These are phyloP conservation scores for Haplosporangium gracile DNA, from an alignment of 192 early-diverging fungal genomes.

Conservation along the genomic window DNA sequence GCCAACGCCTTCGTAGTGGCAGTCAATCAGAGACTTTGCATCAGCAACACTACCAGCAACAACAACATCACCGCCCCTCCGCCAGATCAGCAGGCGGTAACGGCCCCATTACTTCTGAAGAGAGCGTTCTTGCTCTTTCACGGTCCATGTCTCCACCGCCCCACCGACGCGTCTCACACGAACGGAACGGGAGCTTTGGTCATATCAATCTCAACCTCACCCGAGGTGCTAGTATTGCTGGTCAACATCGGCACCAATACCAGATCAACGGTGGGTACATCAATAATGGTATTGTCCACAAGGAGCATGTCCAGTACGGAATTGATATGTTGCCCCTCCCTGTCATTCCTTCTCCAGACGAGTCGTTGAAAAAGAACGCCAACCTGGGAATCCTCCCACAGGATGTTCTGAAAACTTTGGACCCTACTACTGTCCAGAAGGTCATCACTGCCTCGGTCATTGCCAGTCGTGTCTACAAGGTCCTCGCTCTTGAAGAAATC, in stretches of 20 bases:
- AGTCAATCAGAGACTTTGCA: slow-evolving; percentile 22
- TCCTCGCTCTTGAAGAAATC: slow-evolving; percentile 62
- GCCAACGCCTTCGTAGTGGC: slow-evolving; percentile 25
- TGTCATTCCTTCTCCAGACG: slow-evolving; percentile 46
- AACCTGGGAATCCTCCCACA: slow-evolving; percentile 45
- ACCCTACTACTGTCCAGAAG: slow-evolving; percentile 38
- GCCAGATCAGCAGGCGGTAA: not conserved
- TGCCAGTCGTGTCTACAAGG: slow-evolving; percentile 61
- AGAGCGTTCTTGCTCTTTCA: slow-evolving; percentile 22
- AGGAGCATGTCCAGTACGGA: slow-evolving; percentile 28
- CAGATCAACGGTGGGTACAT: not conserved
- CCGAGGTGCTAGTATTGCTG: not conserved
- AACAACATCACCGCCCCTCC: not conserved
- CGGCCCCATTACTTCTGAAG: slow-evolving; percentile 16
- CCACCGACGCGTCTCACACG: slow-evolving; percentile 11
- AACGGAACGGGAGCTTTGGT: slow-evolving; percentile 13
- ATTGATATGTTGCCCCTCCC: slow-evolving; percentile 43
- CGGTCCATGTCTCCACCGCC: slow-evolving; percentile 24
- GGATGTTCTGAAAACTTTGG: slow-evolving; percentile 39
- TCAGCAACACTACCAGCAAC: not conserved
- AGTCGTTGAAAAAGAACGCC: slow-evolving; percentile 20
- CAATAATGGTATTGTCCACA: not conserved
- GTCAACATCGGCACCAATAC: not conserved
- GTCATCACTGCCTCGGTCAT: slow-evolving; percentile 58
- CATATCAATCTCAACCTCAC: slow-evolving; percentile 6